A percentile compares a stretch with the other conserved stretches of the same genome.
Evolutionary conservation across 257 asterid species (phyloP).

Genomic region (Solanum etuberosum): DNA sequence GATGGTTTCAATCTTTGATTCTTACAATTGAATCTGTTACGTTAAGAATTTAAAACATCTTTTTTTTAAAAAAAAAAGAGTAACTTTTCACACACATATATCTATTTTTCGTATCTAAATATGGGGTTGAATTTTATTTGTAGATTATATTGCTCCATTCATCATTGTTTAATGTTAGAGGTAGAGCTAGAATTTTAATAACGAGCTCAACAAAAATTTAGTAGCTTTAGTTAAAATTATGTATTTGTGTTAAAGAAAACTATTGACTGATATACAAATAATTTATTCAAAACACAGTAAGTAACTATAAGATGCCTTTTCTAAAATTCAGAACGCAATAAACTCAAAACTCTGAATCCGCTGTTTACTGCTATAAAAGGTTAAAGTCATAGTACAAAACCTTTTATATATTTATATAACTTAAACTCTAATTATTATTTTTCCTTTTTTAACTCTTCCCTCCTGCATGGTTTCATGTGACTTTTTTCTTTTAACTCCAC

Average conservation of each 20-base stretch:
- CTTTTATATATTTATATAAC: background rate
- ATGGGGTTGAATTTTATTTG: background rate
- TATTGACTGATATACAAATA: background rate
- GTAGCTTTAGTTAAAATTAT: background rate
- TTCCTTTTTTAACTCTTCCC: background rate
- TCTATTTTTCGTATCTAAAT: background rate
- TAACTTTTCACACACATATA: background rate
- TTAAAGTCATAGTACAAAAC: background rate
- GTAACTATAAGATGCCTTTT: background rate
- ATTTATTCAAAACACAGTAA: background rate
- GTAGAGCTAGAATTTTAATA: background rate
- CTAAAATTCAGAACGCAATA: background rate
- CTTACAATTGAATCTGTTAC: background rate
- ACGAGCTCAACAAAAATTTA: background rate
- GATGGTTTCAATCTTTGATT: background rate
- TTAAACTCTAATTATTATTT: background rate
- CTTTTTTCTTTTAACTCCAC: background rate
- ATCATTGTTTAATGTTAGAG: background rate
- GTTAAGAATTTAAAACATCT: background rate
- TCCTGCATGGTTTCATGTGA: background rate
- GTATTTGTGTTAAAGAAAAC: background rate
- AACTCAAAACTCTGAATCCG: background rate
- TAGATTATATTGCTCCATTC: background rate
- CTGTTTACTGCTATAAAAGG: background rate
- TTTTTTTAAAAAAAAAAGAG: too few species aligned